Percentiles rank a stretch among this genome's conserved stretches.
These are phyloP conservation scores for Mycena rosella DNA, from an alignment of 768 basidiomycete species.

Conservation along the genomic window DNA sequence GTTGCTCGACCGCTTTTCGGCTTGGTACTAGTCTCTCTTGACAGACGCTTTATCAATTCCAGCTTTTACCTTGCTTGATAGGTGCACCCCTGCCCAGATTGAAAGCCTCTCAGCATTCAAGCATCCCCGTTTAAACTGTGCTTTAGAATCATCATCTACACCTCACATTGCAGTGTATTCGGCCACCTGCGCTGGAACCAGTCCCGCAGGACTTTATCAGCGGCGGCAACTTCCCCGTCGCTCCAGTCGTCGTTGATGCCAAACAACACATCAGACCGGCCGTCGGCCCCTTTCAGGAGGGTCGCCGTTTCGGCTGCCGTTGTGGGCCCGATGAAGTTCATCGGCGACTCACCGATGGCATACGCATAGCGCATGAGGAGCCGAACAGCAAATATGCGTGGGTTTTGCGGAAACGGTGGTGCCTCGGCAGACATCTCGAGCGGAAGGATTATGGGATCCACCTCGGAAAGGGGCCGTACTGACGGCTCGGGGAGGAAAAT, in stretches of 20 bases:
- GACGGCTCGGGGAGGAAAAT: no score
- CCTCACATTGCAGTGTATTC: constrained; percentile 7
- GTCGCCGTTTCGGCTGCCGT: background rate
- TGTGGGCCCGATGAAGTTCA: constrained; percentile 4
- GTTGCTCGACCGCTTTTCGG: no score
- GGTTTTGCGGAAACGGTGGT: constrained; percentile 10
- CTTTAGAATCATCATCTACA: constrained; percentile 7
- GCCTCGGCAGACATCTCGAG: no score
- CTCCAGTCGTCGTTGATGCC: constrained; percentile 9
- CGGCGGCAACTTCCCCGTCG: constrained; percentile 1
- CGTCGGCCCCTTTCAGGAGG: background rate
- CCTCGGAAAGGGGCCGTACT: no score
- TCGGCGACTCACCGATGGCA: constrained; percentile 13
- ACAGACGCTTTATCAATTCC: no score
- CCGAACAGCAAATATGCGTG: constrained; percentile 19
- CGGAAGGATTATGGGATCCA: no score
- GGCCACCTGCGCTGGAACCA: constrained; percentile 18
- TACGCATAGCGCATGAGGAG: constrained; percentile 22
- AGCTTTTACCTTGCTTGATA: no score
- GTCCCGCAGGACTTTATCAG: constrained; percentile 4
- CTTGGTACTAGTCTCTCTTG: no score
- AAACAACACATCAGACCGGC: background rate
- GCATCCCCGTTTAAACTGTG: no score
- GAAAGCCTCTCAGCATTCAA: no score
- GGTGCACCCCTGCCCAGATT: no score